Evolutionary conservation across 208 protist species (phyloP), one percentile per base, ranked within the genome.

Genomic region (Trypanosoma avium): DNA sequence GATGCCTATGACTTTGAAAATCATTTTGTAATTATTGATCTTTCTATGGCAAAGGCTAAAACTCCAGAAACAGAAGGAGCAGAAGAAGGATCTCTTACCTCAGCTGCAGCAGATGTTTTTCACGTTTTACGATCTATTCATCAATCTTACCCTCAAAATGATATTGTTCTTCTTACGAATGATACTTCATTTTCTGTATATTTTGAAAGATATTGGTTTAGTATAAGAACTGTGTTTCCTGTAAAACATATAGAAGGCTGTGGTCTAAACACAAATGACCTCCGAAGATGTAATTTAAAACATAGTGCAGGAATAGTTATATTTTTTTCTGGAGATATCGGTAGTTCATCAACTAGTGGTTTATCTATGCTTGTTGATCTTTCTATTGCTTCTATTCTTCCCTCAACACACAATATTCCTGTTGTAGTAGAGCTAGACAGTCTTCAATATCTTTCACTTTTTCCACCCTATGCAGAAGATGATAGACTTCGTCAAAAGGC

Each of bases 371-470:
- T 93, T 2, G 76, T 82, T 12, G 76, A 79, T 27, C 77, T 88
- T 30, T 88, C 84, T n/a, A 80, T 93, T 60, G 69, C 79, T 26
- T 81, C 89, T 2, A 83, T 93, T 27, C 68, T 93, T 36, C 71
- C 85, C 2, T 72, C 81, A 43, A 67, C 65, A 33, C 79, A 82
- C 15, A 73, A 75, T 24, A 90, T 93, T 43, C 87, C 87, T 3
- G 75, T 93, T 24, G 81, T 93, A 43, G 82, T 91, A 19, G 84
- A 91, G 69, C 67, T 93, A 32, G 84, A 93, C 53, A 82, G 82
- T 35, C 69, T 90, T 15, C 57, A 61, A 32, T 88, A 89, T 54
- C 70, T 93, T n/a, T 76, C 81, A 0, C 72, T 88, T 13, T 93
- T 93, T 48, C 84, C 87, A 5, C 87, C 84, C 6, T 82, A 86